Evolutionary conservation across 1,139 yeast species (phyloP), one percentile per base, ranked within the genome.

Genomic region (Yamadazyma aaseri): DNA sequence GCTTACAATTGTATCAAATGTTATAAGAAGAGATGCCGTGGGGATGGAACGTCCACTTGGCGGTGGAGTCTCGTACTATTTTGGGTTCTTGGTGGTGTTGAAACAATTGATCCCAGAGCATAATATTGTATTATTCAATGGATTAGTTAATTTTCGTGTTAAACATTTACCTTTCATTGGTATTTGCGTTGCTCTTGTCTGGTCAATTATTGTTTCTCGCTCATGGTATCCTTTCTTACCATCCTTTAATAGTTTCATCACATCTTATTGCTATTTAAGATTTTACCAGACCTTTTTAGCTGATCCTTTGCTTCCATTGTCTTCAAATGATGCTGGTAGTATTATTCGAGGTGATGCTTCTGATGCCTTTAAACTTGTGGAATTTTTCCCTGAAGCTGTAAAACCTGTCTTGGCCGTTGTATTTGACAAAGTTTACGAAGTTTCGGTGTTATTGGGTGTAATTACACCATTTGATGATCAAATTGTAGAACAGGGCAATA

Each of bases 21-120:
- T 72, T 5, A 38, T 61, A 21, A 52, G 71, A 14, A 56, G 58
- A 10, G 71, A 69, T 41, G 61, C 60, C 4, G 44, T 44, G 8
- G 65, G 68, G 0, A 66, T 71, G 66, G 63, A 61, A 37, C 56
- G 56, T 35, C 75, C 83, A 4, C 60, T 82, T 33, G 85, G 86
- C 36, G 97, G 96, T 0, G 81, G 87, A 14, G 73, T 79, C 27
- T 79, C 87, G 1, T 63, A 86, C 39, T 70, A 84, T 42, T 67
- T 86, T 51, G 92, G 87, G 3, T 83, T 86, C 47, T 63, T 89
- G 39, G 95, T 90, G 22, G 94, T 89, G 6, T 77, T 87, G 55
- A 89, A 87, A 58, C 97, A 90, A 58, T 66, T 86, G 47, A 79
- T 86, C 20, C 97, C 97, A 5, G 97, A 90, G 54, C 95, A 87